Percentiles rank a stretch among this genome's conserved stretches.
phyloP scores from a whole-genome alignment of 768 basidiomycete genomes.

The Porphyrellus cyaneotinctus region DNA sequence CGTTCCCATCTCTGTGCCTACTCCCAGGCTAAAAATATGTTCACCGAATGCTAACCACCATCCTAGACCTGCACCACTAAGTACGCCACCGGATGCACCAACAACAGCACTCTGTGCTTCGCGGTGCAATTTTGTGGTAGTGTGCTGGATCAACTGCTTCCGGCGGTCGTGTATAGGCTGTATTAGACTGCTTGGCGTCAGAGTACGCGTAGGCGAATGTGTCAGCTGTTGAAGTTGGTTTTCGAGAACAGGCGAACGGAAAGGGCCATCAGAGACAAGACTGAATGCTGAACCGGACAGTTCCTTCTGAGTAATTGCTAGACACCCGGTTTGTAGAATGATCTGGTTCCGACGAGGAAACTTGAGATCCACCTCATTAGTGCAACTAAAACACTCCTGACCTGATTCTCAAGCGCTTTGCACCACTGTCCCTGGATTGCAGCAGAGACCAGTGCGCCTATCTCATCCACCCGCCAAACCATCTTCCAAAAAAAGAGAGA shows the following conservation, averaged over 20 bases:
- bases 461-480: constrained; percentile 40
- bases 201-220: constrained; percentile 41
- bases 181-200: constrained; percentile 46
- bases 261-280: constrained; percentile 35
- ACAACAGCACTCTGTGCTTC: constrained; percentile 57
- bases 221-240: constrained; percentile 56
- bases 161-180: constrained; percentile 50
- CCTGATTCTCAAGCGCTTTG: constrained; percentile 49
- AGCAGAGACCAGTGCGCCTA: constrained; percentile 32
- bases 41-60: constrained; percentile 50
- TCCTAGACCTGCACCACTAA: constrained; percentile 47
- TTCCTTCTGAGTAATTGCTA: constrained; percentile 44
- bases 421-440: constrained; percentile 37
- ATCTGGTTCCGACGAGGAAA: constrained; percentile 39
- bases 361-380: not conserved
- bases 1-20: constrained; percentile 49
- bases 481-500: constrained; percentile 38
- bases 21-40: constrained; percentile 33
- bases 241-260: constrained; percentile 52
- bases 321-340: constrained; percentile 58
- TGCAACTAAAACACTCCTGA: constrained; percentile 14
- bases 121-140: constrained; percentile 59
- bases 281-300: constrained; percentile 39
- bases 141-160: constrained; percentile 48
- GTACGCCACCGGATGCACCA: constrained; percentile 45